These are phyloP conservation scores for Xylariaceae sp. DNA, from an alignment of 2,329 filamentous ascomycete genomes.

Conservation along the genomic window DNA sequence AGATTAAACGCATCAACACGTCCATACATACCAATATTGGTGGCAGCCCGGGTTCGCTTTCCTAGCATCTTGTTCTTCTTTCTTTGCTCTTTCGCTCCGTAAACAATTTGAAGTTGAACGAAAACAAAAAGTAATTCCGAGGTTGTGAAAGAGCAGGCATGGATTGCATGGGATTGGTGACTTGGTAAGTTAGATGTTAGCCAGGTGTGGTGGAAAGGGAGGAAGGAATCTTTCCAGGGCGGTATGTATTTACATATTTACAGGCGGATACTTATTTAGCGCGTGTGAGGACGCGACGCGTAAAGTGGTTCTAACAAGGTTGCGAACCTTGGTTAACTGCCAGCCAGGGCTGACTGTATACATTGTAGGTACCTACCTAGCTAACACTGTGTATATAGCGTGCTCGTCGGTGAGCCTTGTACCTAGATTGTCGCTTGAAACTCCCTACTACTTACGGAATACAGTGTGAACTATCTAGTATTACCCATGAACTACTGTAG, in stretches of 20 bases:
- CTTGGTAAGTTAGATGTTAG: conserved; percentile 7
- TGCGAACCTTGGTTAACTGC: not conserved
- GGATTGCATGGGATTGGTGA: not conserved
- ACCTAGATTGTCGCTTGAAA: too few relatives aligned
- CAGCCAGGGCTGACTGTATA: too few relatives aligned
- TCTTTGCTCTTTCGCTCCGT: conserved; percentile 6
- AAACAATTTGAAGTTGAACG: not conserved
- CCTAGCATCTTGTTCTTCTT: conserved; percentile 38
- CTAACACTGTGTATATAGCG: too few relatives aligned
- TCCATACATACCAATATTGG: conserved; percentile 35
- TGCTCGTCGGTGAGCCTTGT: too few relatives aligned
- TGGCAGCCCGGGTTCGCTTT: conserved; percentile 43
- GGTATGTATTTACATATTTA: conserved; percentile 3
- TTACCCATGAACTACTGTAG: too few relatives aligned
- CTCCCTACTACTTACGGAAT: too few relatives aligned
- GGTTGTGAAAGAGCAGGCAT: not conserved
- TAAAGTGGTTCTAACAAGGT: conserved; percentile 25
- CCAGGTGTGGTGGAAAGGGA: conserved; percentile 6
- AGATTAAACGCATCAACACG: conserved; percentile 5
- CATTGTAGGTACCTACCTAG: too few relatives aligned
- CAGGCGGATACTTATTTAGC: conserved; percentile 13
- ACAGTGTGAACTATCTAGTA: too few relatives aligned
- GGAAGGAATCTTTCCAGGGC: conserved; percentile 5
- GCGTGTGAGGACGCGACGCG: conserved; percentile 28
- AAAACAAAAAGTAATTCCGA: not conserved